Base-by-base conservation (phyloP, 1,284 basidiomycete genomes). In the Meira nashicola region DNA sequence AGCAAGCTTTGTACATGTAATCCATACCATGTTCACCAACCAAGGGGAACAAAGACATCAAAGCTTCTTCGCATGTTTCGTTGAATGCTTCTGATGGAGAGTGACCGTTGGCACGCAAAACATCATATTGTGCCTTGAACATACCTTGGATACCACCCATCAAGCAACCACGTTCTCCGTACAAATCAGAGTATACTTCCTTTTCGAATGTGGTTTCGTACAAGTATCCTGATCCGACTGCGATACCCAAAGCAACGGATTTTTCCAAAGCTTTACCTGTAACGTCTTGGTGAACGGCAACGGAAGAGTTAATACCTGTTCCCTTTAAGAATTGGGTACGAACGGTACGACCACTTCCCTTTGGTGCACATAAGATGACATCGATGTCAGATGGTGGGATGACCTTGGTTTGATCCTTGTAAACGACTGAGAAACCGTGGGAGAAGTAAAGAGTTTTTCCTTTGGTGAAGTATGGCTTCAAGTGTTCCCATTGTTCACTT, bases 261-360 rank as follows among this genome's bases (percentile, higher is more conserved):
- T 91, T 96, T 83, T 98, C 95, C 83, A 90, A 88, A 68, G 95
- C 95, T 80, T 96, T 89, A 77, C 95, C 95, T 61, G 92, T 92
- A 62, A 97, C 92, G 76, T 99, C 95, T 79, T 84, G 83, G 85
- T 85, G 90, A 61, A 92, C 88, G 65, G 90, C 90, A 64, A 92
- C 82, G 70, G 84, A 87, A 8, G 89, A 89, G 84, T 94, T 95
- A 84, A 95, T 95, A 59, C 92, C 95, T 77, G 93, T 90, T 69
- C 94, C 95, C 85, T 98, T 95, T 82, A 96, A 94, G 87, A 98
- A 98, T 77, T 98, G 90, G 52, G 93, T 95, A 78, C 95, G 92
- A 81, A 99, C 94, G 66, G 95, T 99, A 68, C 93, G 89, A 70
- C 95, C 94, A 53, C 94, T 97, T 65, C 95, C 95, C 83, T 99